Conservation (phyloP, 208 protist genomes). For the Leishmania major region DNA sequence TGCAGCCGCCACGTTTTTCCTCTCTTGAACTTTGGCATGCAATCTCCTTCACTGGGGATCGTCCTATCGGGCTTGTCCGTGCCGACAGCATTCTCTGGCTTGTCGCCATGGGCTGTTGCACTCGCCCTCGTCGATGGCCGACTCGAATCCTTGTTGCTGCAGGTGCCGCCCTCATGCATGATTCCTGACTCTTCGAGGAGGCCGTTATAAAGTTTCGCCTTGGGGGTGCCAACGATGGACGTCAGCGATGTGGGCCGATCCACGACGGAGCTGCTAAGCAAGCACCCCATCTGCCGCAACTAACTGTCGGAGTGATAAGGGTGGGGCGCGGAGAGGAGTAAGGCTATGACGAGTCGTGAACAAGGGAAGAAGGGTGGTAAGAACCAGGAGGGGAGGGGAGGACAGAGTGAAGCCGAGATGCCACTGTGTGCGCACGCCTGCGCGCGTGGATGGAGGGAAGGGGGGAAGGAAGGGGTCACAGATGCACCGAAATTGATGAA, state of each 20-base stretch:
- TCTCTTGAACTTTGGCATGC: background rate
- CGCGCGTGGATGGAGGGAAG: background rate
- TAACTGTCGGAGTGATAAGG: background rate
- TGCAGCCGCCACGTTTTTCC: no score
- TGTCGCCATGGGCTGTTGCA: background rate
- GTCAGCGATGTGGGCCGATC: background rate
- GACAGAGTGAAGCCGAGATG: background rate
- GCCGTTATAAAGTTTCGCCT: background rate
- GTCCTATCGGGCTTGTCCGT: background rate
- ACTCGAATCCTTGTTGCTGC: background rate
- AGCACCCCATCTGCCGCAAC: constrained; percentile 5
- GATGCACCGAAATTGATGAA: background rate
- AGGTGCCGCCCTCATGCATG: background rate
- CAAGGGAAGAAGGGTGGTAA: background rate
- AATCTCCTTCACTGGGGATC: background rate
- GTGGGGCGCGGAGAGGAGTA: background rate
- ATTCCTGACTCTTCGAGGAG: background rate
- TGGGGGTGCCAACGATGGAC: background rate
- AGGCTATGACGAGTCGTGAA: background rate
- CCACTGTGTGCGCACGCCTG: background rate
- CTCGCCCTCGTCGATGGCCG: background rate
- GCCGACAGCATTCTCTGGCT: no score
- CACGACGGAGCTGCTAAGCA: background rate
- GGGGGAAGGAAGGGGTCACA: background rate
- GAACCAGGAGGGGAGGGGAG: background rate